phyloP scores from a whole-genome alignment of 805 yeast species.

The Candida caryicola region DNA sequence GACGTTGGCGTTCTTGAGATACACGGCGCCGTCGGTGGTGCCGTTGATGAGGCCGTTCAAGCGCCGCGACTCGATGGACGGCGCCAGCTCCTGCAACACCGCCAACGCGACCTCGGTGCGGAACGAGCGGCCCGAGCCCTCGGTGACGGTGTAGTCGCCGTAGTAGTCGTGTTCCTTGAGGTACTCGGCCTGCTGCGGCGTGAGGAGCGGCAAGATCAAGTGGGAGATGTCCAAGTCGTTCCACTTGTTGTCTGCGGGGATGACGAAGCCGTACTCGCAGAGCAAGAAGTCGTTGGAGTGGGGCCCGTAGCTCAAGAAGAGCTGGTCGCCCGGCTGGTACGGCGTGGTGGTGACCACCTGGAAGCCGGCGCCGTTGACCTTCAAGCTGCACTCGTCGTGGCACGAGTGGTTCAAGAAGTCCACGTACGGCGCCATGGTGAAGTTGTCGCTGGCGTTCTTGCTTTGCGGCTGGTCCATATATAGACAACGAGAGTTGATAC shows the following conservation, averaged over 20 bases:
- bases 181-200: slow-evolving; percentile 39
- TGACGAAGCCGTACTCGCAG: slow-evolving; percentile 82
- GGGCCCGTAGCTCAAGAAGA: slow-evolving; percentile 79
- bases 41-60: slow-evolving; percentile 47
- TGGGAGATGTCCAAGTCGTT: slow-evolving; percentile 64
- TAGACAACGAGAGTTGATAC: slow-evolving; percentile 88
- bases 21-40: slow-evolving; percentile 40
- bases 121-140: slow-evolving; percentile 56
- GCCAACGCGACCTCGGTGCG: slow-evolving; percentile 77
- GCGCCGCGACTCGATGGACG: slow-evolving; percentile 26
- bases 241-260: slow-evolving; percentile 55
- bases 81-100: slow-evolving; percentile 38
- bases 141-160: slow-evolving; percentile 70
- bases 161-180: slow-evolving; percentile 54
- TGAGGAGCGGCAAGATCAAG: slow-evolving; percentile 35
- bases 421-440: slow-evolving; percentile 88
- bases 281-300: slow-evolving; percentile 80
- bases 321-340: slow-evolving; percentile 48
- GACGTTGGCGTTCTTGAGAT: slow-evolving; percentile 23
- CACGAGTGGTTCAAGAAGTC: slow-evolving; percentile 80
- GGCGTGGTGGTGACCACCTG: slow-evolving; percentile 38
- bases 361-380: slow-evolving; percentile 49
- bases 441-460: slow-evolving; percentile 54
- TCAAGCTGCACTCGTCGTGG: slow-evolving; percentile 52
- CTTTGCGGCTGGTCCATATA: slow-evolving; percentile 66